phyloP scores from a whole-genome alignment of 2,329 filamentous ascomycete genomes.

The Microdochium nivale region DNA sequence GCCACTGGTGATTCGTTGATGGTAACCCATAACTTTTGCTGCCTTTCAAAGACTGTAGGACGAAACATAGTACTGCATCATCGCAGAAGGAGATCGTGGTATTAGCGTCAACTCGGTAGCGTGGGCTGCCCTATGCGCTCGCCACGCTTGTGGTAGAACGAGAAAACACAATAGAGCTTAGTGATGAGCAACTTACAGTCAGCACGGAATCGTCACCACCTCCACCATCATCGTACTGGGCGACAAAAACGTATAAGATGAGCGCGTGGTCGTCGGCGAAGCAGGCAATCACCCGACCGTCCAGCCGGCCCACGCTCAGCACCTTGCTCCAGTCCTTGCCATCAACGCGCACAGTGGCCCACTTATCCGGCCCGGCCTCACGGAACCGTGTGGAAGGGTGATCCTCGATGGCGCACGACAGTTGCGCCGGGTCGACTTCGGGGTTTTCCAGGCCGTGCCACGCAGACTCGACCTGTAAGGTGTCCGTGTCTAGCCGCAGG shows the following conservation, averaged over 20 bases:
- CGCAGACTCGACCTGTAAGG: conserved; percentile 72
- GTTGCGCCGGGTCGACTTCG: conserved; percentile 69
- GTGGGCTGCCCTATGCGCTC: neutral
- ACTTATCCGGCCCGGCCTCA: conserved; percentile 67
- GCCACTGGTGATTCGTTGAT: too few species aligned
- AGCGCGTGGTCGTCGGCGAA: conserved; percentile 74
- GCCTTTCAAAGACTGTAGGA: conserved; percentile 23
- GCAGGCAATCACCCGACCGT: conserved; percentile 87
- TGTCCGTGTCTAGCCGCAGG: conserved; percentile 73
- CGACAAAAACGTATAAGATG: conserved; percentile 75
- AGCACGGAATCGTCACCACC: conserved; percentile 62
- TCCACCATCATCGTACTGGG: conserved; percentile 56
- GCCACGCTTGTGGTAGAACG: neutral
- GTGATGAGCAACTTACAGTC: conserved; percentile 64
- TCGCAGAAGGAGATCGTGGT: neutral
- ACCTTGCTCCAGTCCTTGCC: conserved; percentile 91
- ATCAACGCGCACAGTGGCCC: conserved; percentile 86
- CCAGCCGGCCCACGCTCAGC: conserved; percentile 82
- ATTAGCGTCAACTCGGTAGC: neutral
- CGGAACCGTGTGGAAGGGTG: conserved; percentile 78
- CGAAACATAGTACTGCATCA: conserved; percentile 26
- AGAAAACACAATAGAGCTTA: neutral
- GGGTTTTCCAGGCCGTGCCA: conserved; percentile 87
- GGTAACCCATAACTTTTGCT: too few species aligned
- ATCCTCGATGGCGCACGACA: conserved; percentile 63